A percentile compares a stretch with the other conserved stretches of the same genome.
phyloP scores from a whole-genome alignment of 2,329 filamentous ascomycete species.

The Phialophora expanda region DNA sequence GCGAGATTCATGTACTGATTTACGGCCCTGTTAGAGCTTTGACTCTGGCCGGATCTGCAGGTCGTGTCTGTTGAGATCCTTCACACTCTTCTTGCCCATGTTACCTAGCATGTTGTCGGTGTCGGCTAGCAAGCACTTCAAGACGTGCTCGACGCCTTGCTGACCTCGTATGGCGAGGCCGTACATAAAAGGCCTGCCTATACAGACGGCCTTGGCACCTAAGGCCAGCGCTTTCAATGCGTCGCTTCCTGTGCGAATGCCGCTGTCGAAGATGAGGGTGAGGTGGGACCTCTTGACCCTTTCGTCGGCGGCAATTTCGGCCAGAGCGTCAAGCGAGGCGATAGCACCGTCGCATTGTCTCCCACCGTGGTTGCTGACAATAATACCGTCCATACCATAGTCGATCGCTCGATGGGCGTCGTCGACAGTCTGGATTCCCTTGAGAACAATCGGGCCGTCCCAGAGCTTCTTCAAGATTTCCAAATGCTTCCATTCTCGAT shows the following conservation, averaged over 20 bases:
- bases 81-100: slow-evolving; percentile 38
- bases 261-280: slow-evolving; percentile 59
- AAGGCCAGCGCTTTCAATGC: slow-evolving; percentile 58
- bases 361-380: slow-evolving; percentile 60
- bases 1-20: not conserved
- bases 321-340: slow-evolving; percentile 59
- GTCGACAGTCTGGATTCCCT: slow-evolving; percentile 61
- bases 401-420: slow-evolving; percentile 56
- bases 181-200: slow-evolving; percentile 64
- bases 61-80: slow-evolving; percentile 36
- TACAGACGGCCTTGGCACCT: slow-evolving; percentile 63
- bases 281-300: slow-evolving; percentile 42
- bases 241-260: slow-evolving; percentile 57
- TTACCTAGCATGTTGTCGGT: slow-evolving; percentile 40
- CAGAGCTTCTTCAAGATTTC: slow-evolving; percentile 62
- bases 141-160: slow-evolving; percentile 58
- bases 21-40: no score
- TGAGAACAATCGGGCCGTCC: slow-evolving; percentile 67
- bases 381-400: slow-evolving; percentile 55
- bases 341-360: slow-evolving; percentile 59
- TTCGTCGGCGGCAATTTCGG: slow-evolving; percentile 63
- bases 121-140: slow-evolving; percentile 59
- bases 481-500: slow-evolving; percentile 66
- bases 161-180: slow-evolving; percentile 61
- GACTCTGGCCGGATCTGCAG: slow-evolving; percentile 34